These are phyloP conservation scores for Delphinella strobiligena DNA, from an alignment of 2,329 filamentous ascomycete species.

Conservation along the genomic window DNA sequence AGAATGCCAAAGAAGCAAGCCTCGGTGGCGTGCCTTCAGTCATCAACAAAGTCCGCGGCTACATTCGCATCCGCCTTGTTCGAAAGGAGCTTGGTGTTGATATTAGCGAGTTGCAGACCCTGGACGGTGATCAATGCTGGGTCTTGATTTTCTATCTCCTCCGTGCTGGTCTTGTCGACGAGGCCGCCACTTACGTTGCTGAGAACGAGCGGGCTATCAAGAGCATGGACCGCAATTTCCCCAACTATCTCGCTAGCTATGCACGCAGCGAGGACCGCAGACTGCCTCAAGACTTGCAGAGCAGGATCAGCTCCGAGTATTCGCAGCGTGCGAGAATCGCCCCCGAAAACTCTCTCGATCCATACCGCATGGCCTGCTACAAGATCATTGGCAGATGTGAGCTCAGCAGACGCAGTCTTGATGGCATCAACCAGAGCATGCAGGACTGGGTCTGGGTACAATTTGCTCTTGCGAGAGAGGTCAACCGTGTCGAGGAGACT, in stretches of 20 bases:
- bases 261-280: conserved; percentile 64
- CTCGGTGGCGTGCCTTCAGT: conserved; percentile 80
- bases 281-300: conserved; percentile 66
- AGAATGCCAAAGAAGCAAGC: conserved; percentile 77
- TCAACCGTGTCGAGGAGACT: conserved; percentile 47
- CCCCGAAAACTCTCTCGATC: conserved; percentile 77
- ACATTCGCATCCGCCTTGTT: conserved; percentile 66
- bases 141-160: conserved; percentile 87
- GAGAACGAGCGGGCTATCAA: conserved; percentile 70
- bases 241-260: conserved; percentile 77
- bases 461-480: conserved; percentile 50
- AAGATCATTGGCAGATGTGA: conserved; percentile 82
- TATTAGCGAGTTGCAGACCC: conserved; percentile 65
- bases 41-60: conserved; percentile 83
- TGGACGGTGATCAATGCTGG: conserved; percentile 73
- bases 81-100: conserved; percentile 78
- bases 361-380: conserved; percentile 94
- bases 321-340: conserved; percentile 74
- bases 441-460: conserved; percentile 59
- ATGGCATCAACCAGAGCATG: conserved; percentile 45
- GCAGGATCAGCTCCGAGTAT: conserved; percentile 82
- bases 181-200: conserved; percentile 79
- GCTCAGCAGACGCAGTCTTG: conserved; percentile 43
- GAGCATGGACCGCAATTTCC: conserved; percentile 81
- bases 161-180: conserved; percentile 68